These are phyloP conservation scores for Euryodendron excelsum DNA, from an alignment of 148 eudicot genomes.

Conservation along the genomic window DNA sequence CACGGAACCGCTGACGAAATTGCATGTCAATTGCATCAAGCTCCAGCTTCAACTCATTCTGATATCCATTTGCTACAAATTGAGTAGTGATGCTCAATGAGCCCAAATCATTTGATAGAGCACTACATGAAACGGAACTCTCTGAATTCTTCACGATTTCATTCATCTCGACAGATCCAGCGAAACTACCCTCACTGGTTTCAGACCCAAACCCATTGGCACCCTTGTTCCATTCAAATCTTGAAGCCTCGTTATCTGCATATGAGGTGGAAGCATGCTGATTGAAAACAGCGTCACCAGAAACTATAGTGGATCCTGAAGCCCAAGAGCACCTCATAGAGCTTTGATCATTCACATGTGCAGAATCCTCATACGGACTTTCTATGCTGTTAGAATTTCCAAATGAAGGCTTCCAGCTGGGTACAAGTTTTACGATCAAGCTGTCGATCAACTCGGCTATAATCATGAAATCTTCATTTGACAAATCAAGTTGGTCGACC, in stretches of 20 bases:
- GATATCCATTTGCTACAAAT: constrained; percentile 27
- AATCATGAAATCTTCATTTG: constrained; percentile 43
- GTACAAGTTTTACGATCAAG: constrained; percentile 42
- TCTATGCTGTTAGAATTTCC: constrained; percentile 15
- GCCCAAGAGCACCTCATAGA: constrained; percentile 6
- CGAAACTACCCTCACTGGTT: constrained; percentile 7
- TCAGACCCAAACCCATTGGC: constrained; percentile 28
- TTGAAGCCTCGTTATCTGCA: constrained; percentile 4
- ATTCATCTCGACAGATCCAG: constrained; percentile 16
- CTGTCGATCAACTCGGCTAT: constrained; percentile 62
- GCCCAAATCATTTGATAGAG: constrained; percentile 37
- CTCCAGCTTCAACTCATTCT: constrained; percentile 51
- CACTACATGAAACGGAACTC: constrained; percentile 25
- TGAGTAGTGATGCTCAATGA: constrained; percentile 30
- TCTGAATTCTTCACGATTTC: constrained; percentile 27
- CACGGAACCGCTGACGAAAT: constrained; percentile 40
- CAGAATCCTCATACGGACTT: constrained; percentile 17
- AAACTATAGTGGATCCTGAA: constrained; percentile 4
- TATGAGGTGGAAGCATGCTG: neutral
- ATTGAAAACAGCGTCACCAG: constrained; percentile 4
- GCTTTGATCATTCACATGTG: constrained; percentile 10
- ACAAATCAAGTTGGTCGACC: constrained; percentile 60
- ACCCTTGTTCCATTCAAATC: constrained; percentile 16
- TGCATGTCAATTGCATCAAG: constrained; percentile 58
- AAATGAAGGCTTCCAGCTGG: constrained; percentile 35